phyloP scores from a whole-genome alignment of 208 protist species.

The Wallacemonas collosoma region DNA sequence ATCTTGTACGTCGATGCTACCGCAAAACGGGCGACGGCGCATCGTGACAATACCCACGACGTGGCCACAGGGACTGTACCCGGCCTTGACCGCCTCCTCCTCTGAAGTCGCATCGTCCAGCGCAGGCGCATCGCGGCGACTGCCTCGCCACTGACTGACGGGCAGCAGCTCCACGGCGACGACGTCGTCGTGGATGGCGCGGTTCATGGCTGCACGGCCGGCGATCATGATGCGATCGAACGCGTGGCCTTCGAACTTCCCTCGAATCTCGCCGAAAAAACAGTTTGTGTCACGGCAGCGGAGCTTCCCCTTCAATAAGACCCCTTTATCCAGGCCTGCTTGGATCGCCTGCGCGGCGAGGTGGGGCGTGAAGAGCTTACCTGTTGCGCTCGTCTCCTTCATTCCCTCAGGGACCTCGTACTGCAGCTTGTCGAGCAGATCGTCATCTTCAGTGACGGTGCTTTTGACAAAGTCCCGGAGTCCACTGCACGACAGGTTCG shows the following conservation, averaged over 20 bases:
- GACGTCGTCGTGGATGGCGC: slow-evolving; percentile 84
- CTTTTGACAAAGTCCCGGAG: slow-evolving; percentile 66
- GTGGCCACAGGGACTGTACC: slow-evolving; percentile 63
- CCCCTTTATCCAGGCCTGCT: slow-evolving; percentile 60
- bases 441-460: slow-evolving; percentile 47
- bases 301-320: slow-evolving; percentile 75
- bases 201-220: slow-evolving; percentile 83
- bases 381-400: slow-evolving; percentile 56
- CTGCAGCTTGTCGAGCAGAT: slow-evolving; percentile 86
- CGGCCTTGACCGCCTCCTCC: slow-evolving; percentile 56
- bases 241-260: slow-evolving; percentile 75
- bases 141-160: slow-evolving; percentile 47
- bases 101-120: slow-evolving; percentile 39
- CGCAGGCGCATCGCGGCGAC: slow-evolving; percentile 14
- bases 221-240: slow-evolving; percentile 82
- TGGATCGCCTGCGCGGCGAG: slow-evolving; percentile 46
- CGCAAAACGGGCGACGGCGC: slow-evolving; percentile 82
- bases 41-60: slow-evolving; percentile 78
- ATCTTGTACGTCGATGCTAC: slow-evolving; percentile 80
- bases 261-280: slow-evolving; percentile 89
- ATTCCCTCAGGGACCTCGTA: slow-evolving; percentile 67
- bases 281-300: slow-evolving; percentile 80
- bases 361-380: slow-evolving; percentile 60
- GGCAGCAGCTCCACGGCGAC: slow-evolving; percentile 78
- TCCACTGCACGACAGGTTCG: slow-evolving; percentile 63